Evolutionary conservation across 2,329 filamentous ascomycete genomes (phyloP), one percentile per base, ranked within the genome.

Genomic region (Colletotrichum destructivum): DNA sequence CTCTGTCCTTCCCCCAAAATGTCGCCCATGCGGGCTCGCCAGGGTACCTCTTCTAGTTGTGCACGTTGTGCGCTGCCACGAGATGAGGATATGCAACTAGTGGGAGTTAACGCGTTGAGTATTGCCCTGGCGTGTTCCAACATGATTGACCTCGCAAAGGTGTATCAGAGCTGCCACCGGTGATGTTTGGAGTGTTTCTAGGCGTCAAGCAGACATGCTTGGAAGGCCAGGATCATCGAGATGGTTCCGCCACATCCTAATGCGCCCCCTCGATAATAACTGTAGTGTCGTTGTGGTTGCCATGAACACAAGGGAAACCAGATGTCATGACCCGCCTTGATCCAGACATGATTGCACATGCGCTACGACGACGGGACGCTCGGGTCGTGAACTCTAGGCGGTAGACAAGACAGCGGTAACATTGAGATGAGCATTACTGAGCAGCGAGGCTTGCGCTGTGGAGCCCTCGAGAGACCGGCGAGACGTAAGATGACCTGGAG

Each of bases 21-120:
- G 26, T 42, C 35, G 26, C 57, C 21, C 35, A n/a, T 9, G 40
- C 54, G 23, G 31, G 8, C 31, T 35, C 54, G 47, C 18, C 44
- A 23, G 16, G 51, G 54, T 52, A 59, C 44, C 31, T 57, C 23
- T 38, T 47, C 12, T 38, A 68, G 2, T 54, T 57, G 65, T 67
- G 59, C 59, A 69, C 26, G 31, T 51, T 21, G 26, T 64, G 62
- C 23, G 47, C 31, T 57, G 46, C 57, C 18, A n/a, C 35, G 13
- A 61, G 55, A 70, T 40, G 61, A 46, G 51, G 66, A 72, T 56
- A 55, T 72, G 66, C 55, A 65, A 61, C 44, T 35, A 42, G 66
- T 62, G 62, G 70, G 62, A 54, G 60, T 72, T 71, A 66, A 42
- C 54, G 44, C 55, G 42, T 9, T 57, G 8, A 60, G 60, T 66